phyloP scores from a whole-genome alignment of 352 stramenopile genomes.

The Pythium aphanidermatum region DNA sequence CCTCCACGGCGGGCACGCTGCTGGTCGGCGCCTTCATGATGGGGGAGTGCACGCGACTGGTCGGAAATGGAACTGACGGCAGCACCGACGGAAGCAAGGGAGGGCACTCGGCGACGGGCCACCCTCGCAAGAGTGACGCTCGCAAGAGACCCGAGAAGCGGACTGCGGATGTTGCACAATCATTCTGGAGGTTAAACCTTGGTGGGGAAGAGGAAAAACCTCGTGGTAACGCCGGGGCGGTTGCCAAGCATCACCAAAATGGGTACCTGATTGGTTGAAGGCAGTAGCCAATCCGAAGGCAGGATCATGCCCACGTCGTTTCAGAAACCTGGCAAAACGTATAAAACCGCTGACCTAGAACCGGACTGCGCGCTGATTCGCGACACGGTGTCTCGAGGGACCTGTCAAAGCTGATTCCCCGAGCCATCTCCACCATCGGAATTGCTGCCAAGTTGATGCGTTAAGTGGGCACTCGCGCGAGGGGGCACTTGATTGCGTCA shows the following conservation, averaged over 20 bases:
- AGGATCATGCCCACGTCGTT: constrained; percentile 22
- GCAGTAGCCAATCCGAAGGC: constrained; percentile 12
- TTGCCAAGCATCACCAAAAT: constrained; percentile 24
- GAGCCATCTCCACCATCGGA: constrained; percentile 15
- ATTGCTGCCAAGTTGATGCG: constrained; percentile 1
- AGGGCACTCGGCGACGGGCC: background rate
- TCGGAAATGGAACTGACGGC: constrained; percentile 1
- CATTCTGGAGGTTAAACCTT: constrained; percentile 21
- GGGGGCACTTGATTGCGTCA: constrained; percentile 20
- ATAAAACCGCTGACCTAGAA: constrained; percentile 16
- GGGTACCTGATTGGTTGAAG: constrained; percentile 19
- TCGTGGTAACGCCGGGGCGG: background rate
- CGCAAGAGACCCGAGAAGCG: constrained; percentile 12
- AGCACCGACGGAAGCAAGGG: constrained; percentile 4
- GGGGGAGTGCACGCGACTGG: background rate
- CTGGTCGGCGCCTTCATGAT: background rate
- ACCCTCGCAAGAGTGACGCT: constrained; percentile 8
- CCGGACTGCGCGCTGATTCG: constrained; percentile 8
- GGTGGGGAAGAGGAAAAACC: background rate
- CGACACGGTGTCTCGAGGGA: background rate
- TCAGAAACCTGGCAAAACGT: constrained; percentile 9
- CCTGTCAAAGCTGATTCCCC: constrained; percentile 2
- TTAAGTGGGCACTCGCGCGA: constrained; percentile 5
- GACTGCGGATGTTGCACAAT: constrained; percentile 27
- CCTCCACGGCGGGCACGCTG: constrained; percentile 48